Evolutionary conservation across 2,329 filamentous ascomycete genomes (phyloP).

Genomic region (Talaromyces sp.): DNA sequence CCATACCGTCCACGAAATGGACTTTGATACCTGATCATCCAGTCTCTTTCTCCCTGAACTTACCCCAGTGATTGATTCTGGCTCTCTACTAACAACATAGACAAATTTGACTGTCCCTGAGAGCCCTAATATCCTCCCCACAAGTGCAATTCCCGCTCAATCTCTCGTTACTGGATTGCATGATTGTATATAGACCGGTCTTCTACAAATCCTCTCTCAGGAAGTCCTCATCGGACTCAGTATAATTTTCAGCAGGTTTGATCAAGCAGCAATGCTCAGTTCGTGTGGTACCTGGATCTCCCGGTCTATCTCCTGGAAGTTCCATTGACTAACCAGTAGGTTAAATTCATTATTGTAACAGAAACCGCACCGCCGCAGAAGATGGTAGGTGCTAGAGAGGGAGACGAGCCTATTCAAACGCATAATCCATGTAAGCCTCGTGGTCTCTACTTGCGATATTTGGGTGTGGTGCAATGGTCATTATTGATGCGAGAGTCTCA

Average conservation of each 20-base stretch:
- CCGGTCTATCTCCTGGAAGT: background rate
- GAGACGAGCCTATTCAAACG: conserved; percentile 14
- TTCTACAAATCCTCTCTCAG: background rate
- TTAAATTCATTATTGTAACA: background rate
- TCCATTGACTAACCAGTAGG: background rate
- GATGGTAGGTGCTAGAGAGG: background rate
- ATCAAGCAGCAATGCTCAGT: background rate
- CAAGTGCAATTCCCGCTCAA: background rate
- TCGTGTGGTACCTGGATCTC: background rate
- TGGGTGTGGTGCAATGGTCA: conserved; percentile 6
- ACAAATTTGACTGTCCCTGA: background rate
- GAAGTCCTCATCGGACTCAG: background rate
- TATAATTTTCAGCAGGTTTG: background rate
- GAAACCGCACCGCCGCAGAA: background rate
- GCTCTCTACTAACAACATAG: background rate
- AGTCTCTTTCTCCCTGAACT: conserved; percentile 27
- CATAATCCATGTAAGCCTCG: conserved; percentile 39
- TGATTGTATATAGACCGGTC: background rate
- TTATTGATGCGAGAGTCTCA: background rate
- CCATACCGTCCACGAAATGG: background rate
- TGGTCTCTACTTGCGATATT: conserved; percentile 32
- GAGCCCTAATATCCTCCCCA: background rate
- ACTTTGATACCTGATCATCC: background rate
- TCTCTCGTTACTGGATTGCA: background rate
- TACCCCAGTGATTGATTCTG: conserved; percentile 33